phyloP scores from a whole-genome alignment of 306 rosid species.

The Begonia masoniana region DNA sequence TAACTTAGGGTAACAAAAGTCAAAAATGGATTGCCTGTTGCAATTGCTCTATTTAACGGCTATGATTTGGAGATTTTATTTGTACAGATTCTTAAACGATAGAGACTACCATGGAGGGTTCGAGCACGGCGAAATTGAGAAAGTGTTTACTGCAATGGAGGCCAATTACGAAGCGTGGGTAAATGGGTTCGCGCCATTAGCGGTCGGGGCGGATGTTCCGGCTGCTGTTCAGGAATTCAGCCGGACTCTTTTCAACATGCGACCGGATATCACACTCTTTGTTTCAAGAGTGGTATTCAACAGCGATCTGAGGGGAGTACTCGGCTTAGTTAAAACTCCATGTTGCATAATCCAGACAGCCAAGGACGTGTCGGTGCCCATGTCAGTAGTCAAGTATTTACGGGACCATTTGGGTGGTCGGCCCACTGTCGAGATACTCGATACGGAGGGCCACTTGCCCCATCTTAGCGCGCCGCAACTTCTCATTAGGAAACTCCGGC shows the following conservation, averaged over 20 bases:
- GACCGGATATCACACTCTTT: constrained; percentile 68
- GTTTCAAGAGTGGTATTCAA: constrained; percentile 44
- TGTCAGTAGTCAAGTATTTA: constrained; percentile 52
- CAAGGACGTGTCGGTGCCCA: constrained; percentile 55
- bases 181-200: constrained; percentile 51
- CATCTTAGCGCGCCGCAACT: constrained; percentile 61
- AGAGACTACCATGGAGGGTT: too few species aligned
- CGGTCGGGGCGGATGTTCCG: constrained; percentile 84
- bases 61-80: too few species aligned
- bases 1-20: too few species aligned
- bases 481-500: constrained; percentile 38
- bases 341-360: constrained; percentile 68
- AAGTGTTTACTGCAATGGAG: constrained; percentile 56
- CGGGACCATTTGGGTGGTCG: constrained; percentile 61
- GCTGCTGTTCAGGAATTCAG: constrained; percentile 58
- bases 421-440: constrained; percentile 52
- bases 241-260: constrained; percentile 72
- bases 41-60: too few species aligned
- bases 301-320: constrained; percentile 64
- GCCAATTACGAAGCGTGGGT: constrained; percentile 74
- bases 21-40: too few species aligned
- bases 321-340: constrained; percentile 56
- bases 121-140: too few species aligned
- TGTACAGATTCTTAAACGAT: too few species aligned
- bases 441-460: constrained; percentile 81